A percentile compares a stretch with the other conserved stretches of the same genome.
Conservation (phyloP, 2,329 filamentous ascomycete genomes). For the Calonectria naviculata region DNA sequence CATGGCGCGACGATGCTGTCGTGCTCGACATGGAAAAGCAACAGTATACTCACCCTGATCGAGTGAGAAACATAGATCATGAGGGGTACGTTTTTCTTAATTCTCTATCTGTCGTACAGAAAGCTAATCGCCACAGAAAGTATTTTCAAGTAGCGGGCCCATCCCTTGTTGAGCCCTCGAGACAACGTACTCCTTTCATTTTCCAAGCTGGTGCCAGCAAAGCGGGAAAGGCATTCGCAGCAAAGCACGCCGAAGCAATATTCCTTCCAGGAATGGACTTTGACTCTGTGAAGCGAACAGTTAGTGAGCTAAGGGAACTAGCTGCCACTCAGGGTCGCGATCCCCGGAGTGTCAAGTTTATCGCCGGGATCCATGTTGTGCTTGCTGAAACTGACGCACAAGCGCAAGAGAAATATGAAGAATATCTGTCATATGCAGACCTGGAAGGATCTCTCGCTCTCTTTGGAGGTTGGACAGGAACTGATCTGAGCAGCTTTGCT, state of each 20-base stretch:
- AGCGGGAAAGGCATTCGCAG: constrained; percentile 56
- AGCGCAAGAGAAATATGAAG: constrained; percentile 54
- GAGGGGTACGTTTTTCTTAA: constrained; percentile 21
- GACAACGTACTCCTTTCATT: constrained; percentile 59
- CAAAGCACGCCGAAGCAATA: constrained; percentile 45
- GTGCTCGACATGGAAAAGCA: constrained; percentile 31
- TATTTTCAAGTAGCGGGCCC: constrained; percentile 49
- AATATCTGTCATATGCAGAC: constrained; percentile 55
- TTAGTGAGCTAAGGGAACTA: constrained; percentile 52
- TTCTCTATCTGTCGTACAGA: background rate
- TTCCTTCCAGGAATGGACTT: constrained; percentile 57
- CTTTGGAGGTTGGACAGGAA: constrained; percentile 59
- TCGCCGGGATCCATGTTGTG: constrained; percentile 55
- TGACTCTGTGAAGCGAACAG: constrained; percentile 51
- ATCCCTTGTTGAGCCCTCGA: constrained; percentile 55
- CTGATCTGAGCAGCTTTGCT: constrained; percentile 52
- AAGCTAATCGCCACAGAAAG: constrained; percentile 12
- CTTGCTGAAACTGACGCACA: constrained; percentile 56
- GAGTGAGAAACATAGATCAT: constrained; percentile 51
- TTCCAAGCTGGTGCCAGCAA: constrained; percentile 59
- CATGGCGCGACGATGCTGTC: constrained; percentile 56
- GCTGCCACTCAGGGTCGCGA: constrained; percentile 51
- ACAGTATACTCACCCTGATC: constrained; percentile 47
- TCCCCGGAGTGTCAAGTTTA: constrained; percentile 53
- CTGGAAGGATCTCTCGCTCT: constrained; percentile 55